A percentile compares a stretch with the other conserved stretches of the same genome.
phyloP scores from a whole-genome alignment of 208 protist species.

The Zelonia costaricensis region DNA sequence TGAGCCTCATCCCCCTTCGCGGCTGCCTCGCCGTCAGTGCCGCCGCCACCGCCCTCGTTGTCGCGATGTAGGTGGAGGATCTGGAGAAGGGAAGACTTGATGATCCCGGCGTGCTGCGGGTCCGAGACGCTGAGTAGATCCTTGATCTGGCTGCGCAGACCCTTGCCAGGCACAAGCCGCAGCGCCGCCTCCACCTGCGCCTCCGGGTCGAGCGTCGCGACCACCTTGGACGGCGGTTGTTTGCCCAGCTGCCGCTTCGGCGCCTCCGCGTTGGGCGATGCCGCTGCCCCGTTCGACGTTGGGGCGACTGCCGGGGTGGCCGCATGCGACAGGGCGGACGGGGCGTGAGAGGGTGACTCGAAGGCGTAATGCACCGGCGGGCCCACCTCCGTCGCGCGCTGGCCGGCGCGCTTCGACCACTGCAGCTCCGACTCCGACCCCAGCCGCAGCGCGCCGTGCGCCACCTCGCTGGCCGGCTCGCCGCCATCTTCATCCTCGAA shows the following conservation, averaged over 20 bases:
- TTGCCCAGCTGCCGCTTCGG: neutral
- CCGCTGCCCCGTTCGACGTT: neutral
- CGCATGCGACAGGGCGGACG: neutral
- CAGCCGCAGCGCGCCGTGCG: neutral
- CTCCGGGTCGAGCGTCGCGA: neutral
- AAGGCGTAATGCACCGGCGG: neutral
- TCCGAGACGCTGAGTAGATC: constrained; percentile 37
- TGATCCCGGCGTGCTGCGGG: constrained; percentile 13
- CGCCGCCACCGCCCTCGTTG: neutral
- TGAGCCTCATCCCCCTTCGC: neutral
- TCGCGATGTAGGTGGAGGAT: constrained; percentile 18
- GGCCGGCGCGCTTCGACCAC: neutral
- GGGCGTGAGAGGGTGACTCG: neutral
- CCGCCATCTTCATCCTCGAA: neutral
- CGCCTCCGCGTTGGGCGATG: neutral
- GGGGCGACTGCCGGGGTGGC: neutral
- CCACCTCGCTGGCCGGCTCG: neutral
- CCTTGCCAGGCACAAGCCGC: constrained; percentile 8
- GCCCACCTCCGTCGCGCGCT: too few relatives aligned
- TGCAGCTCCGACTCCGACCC: neutral
- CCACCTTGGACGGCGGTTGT: too few relatives aligned
- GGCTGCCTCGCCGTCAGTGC: neutral
- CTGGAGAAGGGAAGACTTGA: constrained; percentile 34
- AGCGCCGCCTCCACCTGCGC: constrained; percentile 18
- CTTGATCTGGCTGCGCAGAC: constrained; percentile 35